phyloP scores from a whole-genome alignment of 495 filamentous ascomycete genomes.

The Aspergillus hancockii region DNA sequence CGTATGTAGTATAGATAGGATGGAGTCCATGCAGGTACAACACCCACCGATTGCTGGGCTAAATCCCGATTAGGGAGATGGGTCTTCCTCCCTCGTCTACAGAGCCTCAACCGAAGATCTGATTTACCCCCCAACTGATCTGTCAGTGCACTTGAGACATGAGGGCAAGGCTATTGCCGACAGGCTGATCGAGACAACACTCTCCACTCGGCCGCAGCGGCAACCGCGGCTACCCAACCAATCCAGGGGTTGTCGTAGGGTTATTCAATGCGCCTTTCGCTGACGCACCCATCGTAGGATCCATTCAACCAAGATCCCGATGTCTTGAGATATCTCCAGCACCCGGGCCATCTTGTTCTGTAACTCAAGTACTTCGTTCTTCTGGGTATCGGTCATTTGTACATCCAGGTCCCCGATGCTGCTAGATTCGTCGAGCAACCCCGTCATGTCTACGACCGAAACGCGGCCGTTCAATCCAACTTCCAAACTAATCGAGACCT shows the following conservation, averaged over 20 bases:
- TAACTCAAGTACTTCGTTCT: conserved; percentile 34
- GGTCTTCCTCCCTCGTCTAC: background rate
- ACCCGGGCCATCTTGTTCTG: conserved; percentile 41
- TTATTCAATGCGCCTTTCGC: conserved; percentile 23
- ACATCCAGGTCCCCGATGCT: conserved; percentile 22
- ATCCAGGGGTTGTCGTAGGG: conserved; percentile 6
- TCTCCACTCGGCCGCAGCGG: conserved; percentile 24
- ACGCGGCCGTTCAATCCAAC: conserved; percentile 64
- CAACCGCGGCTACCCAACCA: conserved; percentile 7
- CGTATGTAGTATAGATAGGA: background rate
- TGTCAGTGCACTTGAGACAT: conserved; percentile 6
- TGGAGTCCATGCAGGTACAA: conserved; percentile 19
- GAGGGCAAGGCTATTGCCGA: conserved; percentile 8
- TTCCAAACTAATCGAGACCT: conserved; percentile 51
- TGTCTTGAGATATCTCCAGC: conserved; percentile 50
- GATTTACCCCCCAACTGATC: conserved; percentile 5
- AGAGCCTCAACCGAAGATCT: conserved; percentile 4
- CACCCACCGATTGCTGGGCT: conserved; percentile 2
- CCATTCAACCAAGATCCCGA: conserved; percentile 62
- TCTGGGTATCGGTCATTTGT: conserved; percentile 25
- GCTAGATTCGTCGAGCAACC: conserved; percentile 27
- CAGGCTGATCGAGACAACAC: conserved; percentile 12
- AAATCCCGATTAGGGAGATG: conserved; percentile 3
- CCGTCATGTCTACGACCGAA: conserved; percentile 40
- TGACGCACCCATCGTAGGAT: conserved; percentile 36